A percentile compares a stretch with the other conserved stretches of the same genome.
Conservation (phyloP, 2,329 filamentous ascomycete genomes). For the Moelleriella libera region DNA sequence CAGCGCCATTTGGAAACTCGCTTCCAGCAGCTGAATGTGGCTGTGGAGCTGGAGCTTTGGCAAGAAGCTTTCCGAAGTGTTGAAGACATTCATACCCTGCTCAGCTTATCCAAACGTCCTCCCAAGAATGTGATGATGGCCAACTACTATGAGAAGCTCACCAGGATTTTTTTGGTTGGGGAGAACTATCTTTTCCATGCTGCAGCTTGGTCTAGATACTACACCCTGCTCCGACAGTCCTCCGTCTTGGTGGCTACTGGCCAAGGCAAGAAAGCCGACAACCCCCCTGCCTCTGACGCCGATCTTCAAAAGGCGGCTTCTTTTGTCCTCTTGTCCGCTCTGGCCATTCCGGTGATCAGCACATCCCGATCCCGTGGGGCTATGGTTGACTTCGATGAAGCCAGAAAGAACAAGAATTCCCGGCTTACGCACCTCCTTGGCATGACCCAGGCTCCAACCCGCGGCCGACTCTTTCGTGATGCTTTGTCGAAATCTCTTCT, state of each 20-base stretch:
- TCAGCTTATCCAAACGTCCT: slow-evolving; percentile 94
- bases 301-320: slow-evolving; percentile 91
- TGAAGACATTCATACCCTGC: slow-evolving; percentile 94
- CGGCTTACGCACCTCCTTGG: slow-evolving; percentile 90
- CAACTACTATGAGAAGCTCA: slow-evolving; percentile 99
- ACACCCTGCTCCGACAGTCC: slow-evolving; percentile 88
- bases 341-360: slow-evolving; percentile 98
- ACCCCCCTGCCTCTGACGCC: slow-evolving; percentile 74
- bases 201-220: slow-evolving; percentile 93
- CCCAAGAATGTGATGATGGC: slow-evolving; percentile 99
- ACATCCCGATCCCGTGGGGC: slow-evolving; percentile 91
- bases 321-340: slow-evolving; percentile 84
- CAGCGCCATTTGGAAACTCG: slow-evolving; percentile 96
- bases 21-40: slow-evolving; percentile 96
- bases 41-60: slow-evolving; percentile 95
- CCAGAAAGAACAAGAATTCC: slow-evolving; percentile 96
- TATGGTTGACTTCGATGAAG: slow-evolving; percentile 92
- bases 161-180: slow-evolving; percentile 94
- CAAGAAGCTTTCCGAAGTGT: slow-evolving; percentile 99
- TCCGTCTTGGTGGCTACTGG: slow-evolving; percentile 69
- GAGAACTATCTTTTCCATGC: slow-evolving; percentile 99
- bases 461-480: slow-evolving; percentile 87
- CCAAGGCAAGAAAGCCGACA: slow-evolving; percentile 86
- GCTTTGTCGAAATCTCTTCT: slow-evolving; percentile 88
- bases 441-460: slow-evolving; percentile 80